A percentile compares a stretch with the other conserved stretches of the same genome.
phyloP scores from a whole-genome alignment of 1,284 basidiomycete species.

The Meripilus lineatus region DNA sequence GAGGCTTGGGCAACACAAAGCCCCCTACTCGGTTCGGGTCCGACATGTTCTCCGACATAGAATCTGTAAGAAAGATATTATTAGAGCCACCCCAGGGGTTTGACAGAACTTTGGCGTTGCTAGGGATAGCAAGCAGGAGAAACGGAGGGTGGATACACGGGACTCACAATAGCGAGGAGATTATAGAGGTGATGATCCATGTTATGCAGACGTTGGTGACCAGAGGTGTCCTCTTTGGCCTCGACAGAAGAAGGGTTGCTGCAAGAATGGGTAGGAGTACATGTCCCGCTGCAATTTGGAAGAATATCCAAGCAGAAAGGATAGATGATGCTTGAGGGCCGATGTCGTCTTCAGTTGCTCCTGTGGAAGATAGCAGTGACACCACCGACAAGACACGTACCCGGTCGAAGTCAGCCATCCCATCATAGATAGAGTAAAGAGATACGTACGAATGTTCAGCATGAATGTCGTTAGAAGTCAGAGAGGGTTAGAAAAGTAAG shows the following conservation, averaged over 20 bases:
- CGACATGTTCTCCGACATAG: slow-evolving; percentile 32
- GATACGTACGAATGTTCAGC: too few species aligned
- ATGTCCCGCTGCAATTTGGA: slow-evolving; percentile 45
- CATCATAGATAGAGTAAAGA: too few species aligned
- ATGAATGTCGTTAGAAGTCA: too few species aligned
- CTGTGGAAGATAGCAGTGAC: too few species aligned
- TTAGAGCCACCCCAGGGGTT: slow-evolving; percentile 29
- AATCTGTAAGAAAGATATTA: slow-evolving; percentile 10
- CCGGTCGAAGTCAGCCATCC: too few species aligned
- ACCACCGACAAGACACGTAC: too few species aligned
- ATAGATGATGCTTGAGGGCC: neutral
- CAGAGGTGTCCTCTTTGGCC: slow-evolving; percentile 38
- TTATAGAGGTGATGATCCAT: slow-evolving; percentile 33
- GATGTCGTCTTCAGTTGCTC: neutral
- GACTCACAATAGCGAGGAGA: slow-evolving; percentile 37
- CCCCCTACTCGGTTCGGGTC: slow-evolving; percentile 33
- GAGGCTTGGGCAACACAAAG: slow-evolving; percentile 43
- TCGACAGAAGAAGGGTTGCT: slow-evolving; percentile 39
- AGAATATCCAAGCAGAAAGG: slow-evolving; percentile 34
- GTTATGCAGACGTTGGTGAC: slow-evolving; percentile 49
- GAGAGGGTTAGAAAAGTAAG: too few species aligned
- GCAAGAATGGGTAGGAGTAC: slow-evolving; percentile 45
- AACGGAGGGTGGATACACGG: slow-evolving; percentile 23
- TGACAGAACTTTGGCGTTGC: neutral
- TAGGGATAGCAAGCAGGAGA: too few species aligned